Conservation (phyloP, 257 asterid genomes). For the Solanum chilense region DNA sequence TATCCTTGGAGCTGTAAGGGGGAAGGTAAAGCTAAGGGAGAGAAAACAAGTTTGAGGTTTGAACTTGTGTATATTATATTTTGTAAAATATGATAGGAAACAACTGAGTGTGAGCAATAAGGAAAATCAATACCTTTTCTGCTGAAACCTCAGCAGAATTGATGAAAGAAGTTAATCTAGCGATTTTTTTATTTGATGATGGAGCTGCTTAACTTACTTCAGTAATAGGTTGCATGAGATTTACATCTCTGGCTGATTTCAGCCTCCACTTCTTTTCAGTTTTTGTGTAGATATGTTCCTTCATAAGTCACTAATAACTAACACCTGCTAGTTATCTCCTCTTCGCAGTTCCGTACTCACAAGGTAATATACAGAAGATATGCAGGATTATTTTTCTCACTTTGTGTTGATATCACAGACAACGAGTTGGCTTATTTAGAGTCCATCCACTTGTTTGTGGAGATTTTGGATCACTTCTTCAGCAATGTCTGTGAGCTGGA, state of each 20-base stretch:
- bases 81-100: not conserved
- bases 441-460: conserved; percentile 92
- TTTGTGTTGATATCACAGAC: conserved; percentile 94
- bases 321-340: not conserved
- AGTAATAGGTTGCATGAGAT: not conserved
- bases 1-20: not conserved
- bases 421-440: conserved; percentile 87
- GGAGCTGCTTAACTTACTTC: not conserved
- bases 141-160: not conserved
- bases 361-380: conserved; percentile 93
- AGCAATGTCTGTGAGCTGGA: conserved; percentile 98
- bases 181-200: not conserved
- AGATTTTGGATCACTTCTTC: conserved; percentile 93
- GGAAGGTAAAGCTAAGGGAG: not conserved
- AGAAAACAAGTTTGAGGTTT: not conserved
- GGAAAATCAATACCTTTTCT: not conserved
- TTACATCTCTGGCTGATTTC: not conserved
- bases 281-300: not conserved
- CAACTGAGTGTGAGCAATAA: not conserved
- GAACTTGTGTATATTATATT: not conserved
- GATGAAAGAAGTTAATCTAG: not conserved
- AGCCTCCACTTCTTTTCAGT: not conserved
- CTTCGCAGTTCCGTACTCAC: conserved; percentile 84
- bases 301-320: not conserved
- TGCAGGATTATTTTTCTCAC: conserved; percentile 91